Percentiles rank a stretch among this genome's conserved stretches.
phyloP scores from a whole-genome alignment of 768 basidiomycete genomes.

The Leccinum obscurum region DNA sequence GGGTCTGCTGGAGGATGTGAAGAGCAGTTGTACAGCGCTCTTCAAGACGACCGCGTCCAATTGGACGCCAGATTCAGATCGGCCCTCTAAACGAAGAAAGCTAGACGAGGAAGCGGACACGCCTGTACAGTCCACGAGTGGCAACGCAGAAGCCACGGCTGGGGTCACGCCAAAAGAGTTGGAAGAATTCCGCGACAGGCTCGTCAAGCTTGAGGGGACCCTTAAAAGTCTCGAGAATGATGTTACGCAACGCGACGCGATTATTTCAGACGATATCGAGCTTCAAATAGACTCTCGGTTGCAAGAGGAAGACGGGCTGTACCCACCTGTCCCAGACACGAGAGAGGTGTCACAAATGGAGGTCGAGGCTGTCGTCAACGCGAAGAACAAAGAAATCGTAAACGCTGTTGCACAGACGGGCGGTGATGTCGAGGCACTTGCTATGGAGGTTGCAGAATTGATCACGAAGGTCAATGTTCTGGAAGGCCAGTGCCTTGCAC shows the following conservation, averaged over 20 bases:
- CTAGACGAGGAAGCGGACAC: constrained; percentile 13
- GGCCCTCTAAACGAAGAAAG: constrained; percentile 31
- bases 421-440: constrained; percentile 33
- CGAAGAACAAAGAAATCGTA: constrained; percentile 21
- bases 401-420: constrained; percentile 18
- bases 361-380: constrained; percentile 29
- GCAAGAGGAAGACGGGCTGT: constrained; percentile 27
- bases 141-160: not conserved
- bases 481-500: constrained; percentile 19
- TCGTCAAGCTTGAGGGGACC: constrained; percentile 29
- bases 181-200: constrained; percentile 30
- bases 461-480: constrained; percentile 30
- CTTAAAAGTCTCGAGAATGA: constrained; percentile 38
- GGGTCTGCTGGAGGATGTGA: constrained; percentile 23
- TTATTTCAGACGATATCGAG: constrained; percentile 33
- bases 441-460: constrained; percentile 33
- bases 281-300: constrained; percentile 30
- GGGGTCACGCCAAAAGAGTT: constrained; percentile 19
- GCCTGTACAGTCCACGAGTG: not conserved
- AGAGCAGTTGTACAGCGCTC: constrained; percentile 22
- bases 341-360: constrained; percentile 19
- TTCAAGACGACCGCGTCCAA: constrained; percentile 18
- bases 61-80: constrained; percentile 19
- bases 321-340: constrained; percentile 19
- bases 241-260: constrained; percentile 34